Base-by-base conservation (phyloP, 1,284 basidiomycete species). In the Rhodotorula mucilaginosa region DNA sequence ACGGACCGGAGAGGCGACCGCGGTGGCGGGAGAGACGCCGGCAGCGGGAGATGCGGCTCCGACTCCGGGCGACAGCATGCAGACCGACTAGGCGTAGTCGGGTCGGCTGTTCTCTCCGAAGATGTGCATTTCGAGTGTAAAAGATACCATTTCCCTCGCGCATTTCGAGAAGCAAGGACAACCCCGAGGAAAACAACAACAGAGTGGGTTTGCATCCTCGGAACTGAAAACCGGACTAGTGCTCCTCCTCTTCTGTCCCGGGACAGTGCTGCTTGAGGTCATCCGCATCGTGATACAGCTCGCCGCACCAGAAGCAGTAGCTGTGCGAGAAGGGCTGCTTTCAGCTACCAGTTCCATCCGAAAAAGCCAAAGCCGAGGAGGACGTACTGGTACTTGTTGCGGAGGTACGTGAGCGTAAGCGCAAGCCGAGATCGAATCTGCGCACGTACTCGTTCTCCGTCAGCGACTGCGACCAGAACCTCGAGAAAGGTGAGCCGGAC, bases 271-370 rank as follows among this genome's bases (percentile, higher is more conserved):
- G 80, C 66, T 82, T 82, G 82, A 93, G 82, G 67, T 91, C 89
- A 39, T 86, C 85, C 18, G 81, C 79, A 73, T 84, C 83, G 26
- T 86, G 83, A 79, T 92, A 93, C 76, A 87, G 85, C 10, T 88
- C 86, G 15, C 92, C 91, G 79, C 92, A 93, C 90, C 90, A 93
- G 80, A 92, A 91, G 79, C 92, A 93, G 80, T 93, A 93, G 23
- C 83, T 80, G 79, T 90, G 86, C 39, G 21, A 13, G 49, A 46
- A 61, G 21, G 26, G 13, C 15, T 15, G 47, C 39, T n/a, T 10
- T 44, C 39, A 44, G 39, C 12, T 44, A 2, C 39, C 10, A 12
- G 39, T 44, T 13, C 19, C 5, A 7, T 13, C 34, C 2, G 31
- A 21, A 31, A 16, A 19, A 5, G 52, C 16, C 15, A 46, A 46